These are phyloP conservation scores for Tetradesmus lagerheimii DNA, from an alignment of 139 green algal species.

Conservation along the genomic window DNA sequence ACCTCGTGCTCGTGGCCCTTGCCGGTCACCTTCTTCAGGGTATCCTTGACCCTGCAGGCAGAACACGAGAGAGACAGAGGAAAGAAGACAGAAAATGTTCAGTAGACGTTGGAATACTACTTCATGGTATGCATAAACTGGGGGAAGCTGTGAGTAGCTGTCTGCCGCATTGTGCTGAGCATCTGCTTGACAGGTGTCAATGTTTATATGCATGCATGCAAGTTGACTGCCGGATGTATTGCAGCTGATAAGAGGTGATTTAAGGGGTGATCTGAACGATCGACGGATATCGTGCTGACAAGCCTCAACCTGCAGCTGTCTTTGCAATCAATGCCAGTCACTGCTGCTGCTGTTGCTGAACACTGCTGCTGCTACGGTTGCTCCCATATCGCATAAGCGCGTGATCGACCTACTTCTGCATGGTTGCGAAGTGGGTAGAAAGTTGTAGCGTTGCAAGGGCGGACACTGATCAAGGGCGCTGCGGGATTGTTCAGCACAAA, in stretches of 20 bases:
- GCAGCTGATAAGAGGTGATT: no score
- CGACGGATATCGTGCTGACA: no score
- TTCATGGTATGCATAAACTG: not conserved
- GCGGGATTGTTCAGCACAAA: no score
- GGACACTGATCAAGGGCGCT: no score
- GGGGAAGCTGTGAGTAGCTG: not conserved
- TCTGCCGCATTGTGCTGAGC: not conserved
- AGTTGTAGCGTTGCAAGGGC: not conserved
- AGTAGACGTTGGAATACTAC: no score
- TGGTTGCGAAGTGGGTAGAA: not conserved
- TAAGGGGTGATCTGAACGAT: no score
- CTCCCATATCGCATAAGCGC: not conserved
- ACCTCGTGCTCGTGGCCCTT: slow-evolving; percentile 1
- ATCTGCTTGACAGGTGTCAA: not conserved
- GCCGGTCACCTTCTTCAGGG: not conserved
- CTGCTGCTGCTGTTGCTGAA: not conserved
- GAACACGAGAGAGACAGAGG: not conserved
- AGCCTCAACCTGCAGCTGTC: no score
- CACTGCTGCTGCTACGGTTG: not conserved
- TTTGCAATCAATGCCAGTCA: no score
- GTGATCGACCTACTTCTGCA: not conserved
- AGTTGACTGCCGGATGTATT: not conserved
- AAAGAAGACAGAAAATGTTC: no score
- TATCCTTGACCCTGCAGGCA: not conserved
- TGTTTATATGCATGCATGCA: not conserved